Evolutionary conservation across 169 alveolate genomes (phyloP), one percentile per base, ranked within the genome.

Genomic region (Amoebophrya sp.): DNA sequence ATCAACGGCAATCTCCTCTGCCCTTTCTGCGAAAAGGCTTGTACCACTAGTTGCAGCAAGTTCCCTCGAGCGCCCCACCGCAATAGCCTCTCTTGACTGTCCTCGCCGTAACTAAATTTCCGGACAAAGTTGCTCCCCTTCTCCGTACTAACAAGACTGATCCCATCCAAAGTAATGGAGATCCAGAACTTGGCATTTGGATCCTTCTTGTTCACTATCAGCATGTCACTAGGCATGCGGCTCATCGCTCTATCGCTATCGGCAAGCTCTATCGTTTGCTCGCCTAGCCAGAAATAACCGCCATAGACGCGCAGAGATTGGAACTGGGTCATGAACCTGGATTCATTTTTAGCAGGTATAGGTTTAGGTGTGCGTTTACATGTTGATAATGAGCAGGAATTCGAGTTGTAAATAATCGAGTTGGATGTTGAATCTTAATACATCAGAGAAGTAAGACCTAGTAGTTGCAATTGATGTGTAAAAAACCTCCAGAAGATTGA

Each of bases 41-140:
- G 83, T 36, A 65, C 83, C 83, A 65, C 83, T 36, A 65, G 83
- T 36, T 65, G 83, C 83, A 65, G 33, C 83, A 65, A 36, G 26
- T 65, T 65, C 36, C 83, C 83, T 36, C n/a, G 18, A 29, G 83
- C 83, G 83, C 83, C 83, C 83, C 83, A 65, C 83, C 83, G 18
- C 83, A 65, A 36, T 36, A 65, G 83, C 33, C 83, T 6, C n/a
- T 65, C 83, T 26, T 65, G 83, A 10, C 38, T 26, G 83, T 65
- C 83, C n/a, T 65, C 83, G 33, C 38, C 83, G 83, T 65, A 65
- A 0, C 33, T 6, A 26, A 65, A 65, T 26, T 65, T 65, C 10
- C 83, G 83, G 39, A 36, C n/a, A 26, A 65, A 65, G 26, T 65
- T 65, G 83, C 38, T 26, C 36, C n/a, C 83, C 38, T 10, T 29